Evolutionary conservation across 2,329 filamentous ascomycete genomes (phyloP), one percentile per base, ranked within the genome.

Genomic region (Paecilomyces variotii): DNA sequence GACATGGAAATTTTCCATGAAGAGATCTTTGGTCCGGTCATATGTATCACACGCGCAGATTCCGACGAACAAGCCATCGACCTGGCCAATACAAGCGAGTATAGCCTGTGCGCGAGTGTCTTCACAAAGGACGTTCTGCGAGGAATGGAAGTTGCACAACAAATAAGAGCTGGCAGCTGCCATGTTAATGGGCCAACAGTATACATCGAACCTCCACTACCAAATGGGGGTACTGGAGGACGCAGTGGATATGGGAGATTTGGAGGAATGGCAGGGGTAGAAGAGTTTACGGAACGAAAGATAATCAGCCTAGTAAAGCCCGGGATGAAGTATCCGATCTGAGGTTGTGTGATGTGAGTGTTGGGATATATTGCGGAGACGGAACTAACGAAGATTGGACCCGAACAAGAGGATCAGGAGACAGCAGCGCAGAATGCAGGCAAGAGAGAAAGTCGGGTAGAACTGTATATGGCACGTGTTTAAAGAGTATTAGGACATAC

Each of bases 101-200:
- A 53, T 26, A 56, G 57, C 9, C 54, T 61, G 45, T 59, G 57
- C 45, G 59, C 59, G 25, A 61, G 57, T 45, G 57, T 59, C 53
- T 61, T 61, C 45, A 59, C 57, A 27, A 53, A 30, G 11, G 59
- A 61, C 24, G 51, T 57, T 32, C 57, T 59, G 39, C 28, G 49
- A 7, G 57, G 54, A 32, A 59, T 61, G 59, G 59, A 59, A 34
- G 26, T 49, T 28, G 54, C 59, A 28, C 53, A 56, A 52, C 45
- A 34, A 30, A 59, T 61, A 28, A 56, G 57, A 30, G 56, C 57
- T 19, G 57, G 59, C 11, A 75, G 72, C 39, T 76, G 76, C 28
- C 76, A 78, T 58, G 70, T 79, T 59, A 79, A 79, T 56, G 73
- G 72, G 56, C 76, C 77, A 64, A 76, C 76, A 1, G 68, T 78